Percentiles rank a stretch among this genome's conserved stretches.
Evolutionary conservation across 1,284 basidiomycete genomes (phyloP).

Genomic region (Melampsora larici-populina): DNA sequence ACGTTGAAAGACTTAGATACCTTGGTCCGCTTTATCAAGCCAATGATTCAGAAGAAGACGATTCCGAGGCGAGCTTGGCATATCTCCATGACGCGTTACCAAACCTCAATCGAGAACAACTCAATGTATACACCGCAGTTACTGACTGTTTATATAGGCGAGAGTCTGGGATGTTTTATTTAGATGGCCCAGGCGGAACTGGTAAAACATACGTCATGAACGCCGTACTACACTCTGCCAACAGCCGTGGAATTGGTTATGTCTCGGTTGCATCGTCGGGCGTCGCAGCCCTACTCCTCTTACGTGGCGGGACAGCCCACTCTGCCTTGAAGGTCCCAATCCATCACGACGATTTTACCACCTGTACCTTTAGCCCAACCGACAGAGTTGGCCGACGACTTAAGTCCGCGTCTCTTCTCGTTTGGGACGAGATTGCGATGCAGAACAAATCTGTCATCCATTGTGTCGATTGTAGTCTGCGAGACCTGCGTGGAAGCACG

Average conservation of each 20-base stretch:
- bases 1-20: no score
- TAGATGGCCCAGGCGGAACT: no score
- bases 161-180: no score
- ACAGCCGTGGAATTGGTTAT: accelerated
- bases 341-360: neutral
- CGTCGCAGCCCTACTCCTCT: neutral
- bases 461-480: neutral
- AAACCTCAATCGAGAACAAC: no score
- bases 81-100: no score
- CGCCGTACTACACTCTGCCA: neutral
- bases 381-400: no score
- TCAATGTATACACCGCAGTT: no score
- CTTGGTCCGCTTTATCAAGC: no score
- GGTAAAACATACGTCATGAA: constrained; percentile 9
- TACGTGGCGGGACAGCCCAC: neutral
- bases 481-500: neutral
- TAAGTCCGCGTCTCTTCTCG: neutral
- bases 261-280: neutral
- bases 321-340: neutral
- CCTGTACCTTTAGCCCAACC: neutral
- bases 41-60: no score
- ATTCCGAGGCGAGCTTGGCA: no score
- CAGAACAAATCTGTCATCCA: neutral
- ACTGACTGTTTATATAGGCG: no score
- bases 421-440: neutral